These are phyloP conservation scores for Cymbopogon citratus DNA, from an alignment of 176 grass and related monocot species.

Conservation along the genomic window DNA sequence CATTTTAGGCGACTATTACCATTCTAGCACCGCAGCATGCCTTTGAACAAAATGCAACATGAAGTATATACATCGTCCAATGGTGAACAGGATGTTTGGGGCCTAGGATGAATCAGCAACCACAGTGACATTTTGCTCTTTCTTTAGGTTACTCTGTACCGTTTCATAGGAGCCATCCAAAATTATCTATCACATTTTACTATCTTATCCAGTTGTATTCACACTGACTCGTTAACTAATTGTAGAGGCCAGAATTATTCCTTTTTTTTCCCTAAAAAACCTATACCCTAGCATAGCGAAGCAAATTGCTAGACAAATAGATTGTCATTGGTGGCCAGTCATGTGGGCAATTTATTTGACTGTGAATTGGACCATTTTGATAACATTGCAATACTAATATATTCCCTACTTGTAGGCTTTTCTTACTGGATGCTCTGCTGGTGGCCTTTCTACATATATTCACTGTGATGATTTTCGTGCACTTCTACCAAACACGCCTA, in stretches of 20 bases:
- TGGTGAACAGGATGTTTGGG: background rate
- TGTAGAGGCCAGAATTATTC: background rate
- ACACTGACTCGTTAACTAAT: background rate
- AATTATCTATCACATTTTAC: background rate
- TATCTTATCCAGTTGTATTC: background rate
- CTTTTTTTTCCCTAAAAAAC: background rate
- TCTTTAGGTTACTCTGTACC: background rate
- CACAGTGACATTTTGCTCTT: background rate
- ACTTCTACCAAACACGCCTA: slow-evolving; percentile 52
- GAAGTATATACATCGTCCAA: background rate
- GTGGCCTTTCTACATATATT: slow-evolving; percentile 68
- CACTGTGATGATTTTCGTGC: slow-evolving; percentile 71
- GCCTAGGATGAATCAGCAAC: background rate
- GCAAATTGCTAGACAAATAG: background rate
- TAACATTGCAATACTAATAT: background rate
- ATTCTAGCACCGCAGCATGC: background rate
- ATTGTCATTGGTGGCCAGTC: background rate
- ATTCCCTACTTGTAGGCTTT: slow-evolving; percentile 45
- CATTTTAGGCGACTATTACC: background rate
- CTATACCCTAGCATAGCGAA: background rate
- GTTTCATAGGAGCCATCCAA: background rate
- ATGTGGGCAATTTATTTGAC: background rate
- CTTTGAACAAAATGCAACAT: background rate
- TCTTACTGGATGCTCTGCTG: slow-evolving; percentile 75
- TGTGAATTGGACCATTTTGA: background rate